Evolutionary conservation across 2,329 filamentous ascomycete genomes (phyloP), one percentile per base, ranked within the genome.

Genomic region (Byssoonygena ceratinophila): DNA sequence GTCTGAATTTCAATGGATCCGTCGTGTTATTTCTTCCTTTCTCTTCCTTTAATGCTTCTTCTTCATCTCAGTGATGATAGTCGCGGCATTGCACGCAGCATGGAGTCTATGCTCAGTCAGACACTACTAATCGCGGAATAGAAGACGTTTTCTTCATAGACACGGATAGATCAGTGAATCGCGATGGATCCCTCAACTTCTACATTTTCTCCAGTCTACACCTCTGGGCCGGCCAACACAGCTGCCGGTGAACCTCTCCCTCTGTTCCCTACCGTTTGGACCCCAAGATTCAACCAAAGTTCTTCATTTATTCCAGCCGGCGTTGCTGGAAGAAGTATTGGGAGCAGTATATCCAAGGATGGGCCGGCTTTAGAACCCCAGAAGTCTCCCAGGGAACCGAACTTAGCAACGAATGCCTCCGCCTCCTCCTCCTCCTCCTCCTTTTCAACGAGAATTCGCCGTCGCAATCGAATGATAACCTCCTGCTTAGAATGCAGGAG

Each of bases 401-500:
- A 23, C 14, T 39, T 29, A 29, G 5, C 27, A 29, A 4, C 27
- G 9, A 29, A 9, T 6, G 6, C 36, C 5, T 4, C 36, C 5
- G 25, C 20, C 18, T 23, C 16, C 16, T 4, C 14, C 39, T 25
- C 18, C 22, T 4, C 40, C 23, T 16, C 23, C 12, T 37, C 50
- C 18, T 25, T 37, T n/a, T 27, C 41, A 39, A n/a, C 20, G 14
- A 56, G 59, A 39, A 78, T 81, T 55, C 75, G 78, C 31, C 72
- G 81, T 41, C 74, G 82, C 46, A 84, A 83, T 68, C 79, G 82
- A 56, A 79, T 83, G 72, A 86, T 86, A 61, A 83, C 79, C 20
- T 83, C 79, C 29, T 85, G 81, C 64, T 72, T 84, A 37, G 81
- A 84, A 66, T 86, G 83, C 63, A 77, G 85, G 32, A 78, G 84